Evolutionary conservation across 345 rosid genomes (phyloP), one percentile per base, ranked within the genome.

Genomic region (Clausena lansium): DNA sequence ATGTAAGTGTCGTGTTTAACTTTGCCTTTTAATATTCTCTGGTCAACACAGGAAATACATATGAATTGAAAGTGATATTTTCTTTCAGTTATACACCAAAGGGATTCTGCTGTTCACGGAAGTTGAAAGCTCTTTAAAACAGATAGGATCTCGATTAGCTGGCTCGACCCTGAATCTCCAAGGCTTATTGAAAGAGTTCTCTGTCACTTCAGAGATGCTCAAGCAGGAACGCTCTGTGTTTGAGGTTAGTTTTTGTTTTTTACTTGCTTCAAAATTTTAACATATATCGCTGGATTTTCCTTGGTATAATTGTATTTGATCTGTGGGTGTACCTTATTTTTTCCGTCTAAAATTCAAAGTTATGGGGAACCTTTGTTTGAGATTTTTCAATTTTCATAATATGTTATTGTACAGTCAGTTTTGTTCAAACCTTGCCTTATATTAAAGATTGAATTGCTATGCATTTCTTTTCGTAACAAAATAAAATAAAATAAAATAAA

Each of bases 151-250:
- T 58, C 86, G 75, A 74, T 84, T 86, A 77, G 54, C 58, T 33
- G 90, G 89, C 70, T 84, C 85, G 64, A 78, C 69, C 81, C 82
- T 84, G 58, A 88, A 86, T 73, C 88, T 85, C 71, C 82, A 57
- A 19, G 89, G 88, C 70, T 82, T 86, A 57, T 60, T 75, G 14
- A 85, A 87, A 86, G 78, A 70, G 47, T 89, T 94, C 72, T 79
- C 88, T 79, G 89, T 78, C 74, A 81, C 92, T 65, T 88, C 89
- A 77, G 90, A 89, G 80, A 89, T 92, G 87, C 80, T 97, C 86
- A 86, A 84, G 80, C 81, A 77, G 61, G 99, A 92, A 81, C 86
- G 78, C 63, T 15, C 77, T 63, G 77, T 77, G 54, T 93, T 90
- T 84, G 87, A 91, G 98, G 98, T 97, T 83, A 61, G 93, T 79